Base-by-base conservation (phyloP, 768 basidiomycete genomes). In the Zangia roseola region DNA sequence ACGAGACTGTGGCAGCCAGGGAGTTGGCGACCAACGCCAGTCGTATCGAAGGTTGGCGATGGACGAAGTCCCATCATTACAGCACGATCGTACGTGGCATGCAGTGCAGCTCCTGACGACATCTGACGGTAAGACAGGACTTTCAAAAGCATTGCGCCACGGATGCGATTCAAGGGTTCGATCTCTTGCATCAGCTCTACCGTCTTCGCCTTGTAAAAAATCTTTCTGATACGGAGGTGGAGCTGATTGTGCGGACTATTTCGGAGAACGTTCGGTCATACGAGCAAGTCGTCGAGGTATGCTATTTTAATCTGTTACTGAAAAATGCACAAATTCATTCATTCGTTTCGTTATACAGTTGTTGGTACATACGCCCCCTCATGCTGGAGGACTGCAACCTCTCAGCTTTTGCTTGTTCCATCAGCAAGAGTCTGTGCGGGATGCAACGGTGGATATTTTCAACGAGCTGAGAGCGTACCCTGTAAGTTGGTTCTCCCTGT, bases 41-140 rank as follows among this genome's bases (percentile, higher is more conserved):
- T 58, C 80, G 95, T 30, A 92, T 98, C 33, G 97, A 98, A 61
- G 94, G 87, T 8, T 99, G 95, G 95, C 74, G 89, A 53, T 79
- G 80, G 62, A 95, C 91, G 5, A 82, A 81, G 54, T 84, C 81
- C 45, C 97, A 97, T 67, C 77, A 80, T 46, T 79, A 88, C 52
- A 87, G 74, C 58, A 77, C 83, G 47, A 69, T 72, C 68, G 94
- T 94, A 55, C 53, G 80, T 71, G 14, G 6, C 4, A 7, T 25
- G 47, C 62, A 3, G n/a, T 14, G 10, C 21, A 25, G 40, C 16
- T 5, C 19, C 17, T n/a, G n/a, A 31, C 41, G 6, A 28, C 33
- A 10, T 47, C 57, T 51, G 9, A 65, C 43, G 48, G 25, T 31
- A 30, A 23, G 43, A 35, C 53, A 95, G 91, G 89, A 94, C 61